These are phyloP conservation scores for Conticribra weissflogii DNA, from an alignment of 108 stramenopile species.

Conservation along the genomic window DNA sequence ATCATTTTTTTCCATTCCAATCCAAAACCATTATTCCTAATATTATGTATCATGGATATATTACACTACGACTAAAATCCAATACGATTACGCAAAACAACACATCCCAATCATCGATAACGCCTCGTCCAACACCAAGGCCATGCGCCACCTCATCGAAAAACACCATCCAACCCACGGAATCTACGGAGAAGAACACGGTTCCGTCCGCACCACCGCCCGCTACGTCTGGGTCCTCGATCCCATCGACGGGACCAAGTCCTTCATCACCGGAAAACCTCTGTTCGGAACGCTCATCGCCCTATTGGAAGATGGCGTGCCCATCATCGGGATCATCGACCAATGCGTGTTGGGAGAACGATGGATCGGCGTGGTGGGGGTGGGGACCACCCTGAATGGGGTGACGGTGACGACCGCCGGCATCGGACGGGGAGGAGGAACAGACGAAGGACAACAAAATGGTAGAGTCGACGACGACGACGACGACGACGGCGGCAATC, in stretches of 20 bases:
- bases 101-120: too few species aligned
- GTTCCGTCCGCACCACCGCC: conserved; percentile 46
- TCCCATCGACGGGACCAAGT: conserved; percentile 65
- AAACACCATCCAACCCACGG: conserved; percentile 54
- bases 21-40: too few species aligned
- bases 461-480: too few species aligned
- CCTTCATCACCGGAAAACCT: conserved; percentile 65
- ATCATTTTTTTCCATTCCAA: neutral
- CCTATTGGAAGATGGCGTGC: conserved; percentile 42
- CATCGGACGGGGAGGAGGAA: too few species aligned
- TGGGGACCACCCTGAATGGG: conserved; percentile 52
- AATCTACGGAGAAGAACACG: conserved; percentile 62
- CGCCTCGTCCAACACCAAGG: too few species aligned
- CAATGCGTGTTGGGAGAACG: conserved; percentile 61
- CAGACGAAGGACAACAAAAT: too few species aligned
- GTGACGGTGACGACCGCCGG: conserved; percentile 40
- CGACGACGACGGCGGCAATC: too few species aligned
- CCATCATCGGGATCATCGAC: conserved; percentile 61
- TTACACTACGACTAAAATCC: too few species aligned
- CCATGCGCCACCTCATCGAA: conserved; percentile 55
- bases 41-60: too few species aligned
- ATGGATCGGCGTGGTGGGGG: conserved; percentile 55
- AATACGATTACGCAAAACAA: too few species aligned
- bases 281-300: conserved; percentile 63
- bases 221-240: conserved; percentile 65